Evolutionary conservation across 352 stramenopile genomes (phyloP), one percentile per base, ranked within the genome.

Genomic region (Pythium utonaiense): DNA sequence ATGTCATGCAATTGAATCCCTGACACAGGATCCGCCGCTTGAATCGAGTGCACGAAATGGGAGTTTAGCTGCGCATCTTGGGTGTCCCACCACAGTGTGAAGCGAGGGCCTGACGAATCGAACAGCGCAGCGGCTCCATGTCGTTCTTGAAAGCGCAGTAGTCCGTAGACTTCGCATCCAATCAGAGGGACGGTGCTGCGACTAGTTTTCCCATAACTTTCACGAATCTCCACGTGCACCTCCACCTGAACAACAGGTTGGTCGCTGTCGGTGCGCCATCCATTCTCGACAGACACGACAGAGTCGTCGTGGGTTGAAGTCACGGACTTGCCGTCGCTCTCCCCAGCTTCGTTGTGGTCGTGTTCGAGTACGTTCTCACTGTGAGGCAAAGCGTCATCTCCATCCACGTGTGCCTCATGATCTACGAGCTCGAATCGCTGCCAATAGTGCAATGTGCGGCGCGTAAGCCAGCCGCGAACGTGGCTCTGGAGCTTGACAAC

Each of bases 11-110:
- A 21, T 3, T 41, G 10, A 16, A 69, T 64, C 22, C 56, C 54
- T 27, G 21, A 21, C 24, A 51, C 4, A 1, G 36, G 30, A 44
- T 31, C 34, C 8, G 31, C 41, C 57, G 48, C 61, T n/a, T 64
- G 57, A 9, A 77, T 62, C 6, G 60, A 57, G 56, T 82, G 72
- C 24, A 63, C 53, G 36, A 86, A 84, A 24, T 61, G 57, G 1
- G 77, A 85, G 51, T 87, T 84, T 33, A 81, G 61, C 12, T 65
- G 65, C 1, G 19, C 34, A 31, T 81, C 62, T 12, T 61, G 51
- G 27, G 73, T 64, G 60, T 87, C 77, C 77, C 77, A 87, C 77
- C 77, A 87, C 44, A 87, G 59, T 16, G 61, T 66, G 53, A 87
- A 87, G n/a, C 57, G 49, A 21, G 73, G 42, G 14, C 63, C 54